Percentiles rank a stretch among this genome's conserved stretches.
Evolutionary conservation across 495 filamentous ascomycete species (phyloP).

Genomic region (Pseudotulostoma volvatum): DNA sequence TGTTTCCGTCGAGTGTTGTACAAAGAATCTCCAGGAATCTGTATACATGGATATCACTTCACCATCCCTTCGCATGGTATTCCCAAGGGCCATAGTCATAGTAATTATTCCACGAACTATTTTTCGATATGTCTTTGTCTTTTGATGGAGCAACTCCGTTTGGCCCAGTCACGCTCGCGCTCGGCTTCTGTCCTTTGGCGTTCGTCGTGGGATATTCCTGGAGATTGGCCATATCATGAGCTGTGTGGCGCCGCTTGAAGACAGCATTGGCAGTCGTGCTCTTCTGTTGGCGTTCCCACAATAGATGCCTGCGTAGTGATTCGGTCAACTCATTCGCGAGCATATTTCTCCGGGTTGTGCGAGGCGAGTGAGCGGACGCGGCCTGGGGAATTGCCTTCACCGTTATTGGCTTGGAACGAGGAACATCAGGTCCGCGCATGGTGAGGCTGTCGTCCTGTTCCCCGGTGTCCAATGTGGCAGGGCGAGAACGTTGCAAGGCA

Average conservation of each 20-base stretch:
- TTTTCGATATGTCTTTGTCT: slow-evolving; percentile 35
- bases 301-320: slow-evolving; percentile 58
- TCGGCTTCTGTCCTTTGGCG: slow-evolving; percentile 10
- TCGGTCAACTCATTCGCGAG: slow-evolving; percentile 81
- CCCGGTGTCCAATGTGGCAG: slow-evolving; percentile 54
- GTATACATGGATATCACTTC: no score
- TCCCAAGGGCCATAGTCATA: slow-evolving; percentile 49
- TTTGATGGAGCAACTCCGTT: slow-evolving; percentile 7
- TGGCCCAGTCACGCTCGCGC: slow-evolving; percentile 2
- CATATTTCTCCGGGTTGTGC: slow-evolving; percentile 94
- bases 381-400: slow-evolving; percentile 37
- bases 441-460: slow-evolving; percentile 52
- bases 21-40: no score
- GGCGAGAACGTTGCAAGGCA: slow-evolving; percentile 63
- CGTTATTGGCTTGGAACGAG: slow-evolving; percentile 75
- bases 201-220: slow-evolving; percentile 49
- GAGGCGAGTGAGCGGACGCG: slow-evolving; percentile 63
- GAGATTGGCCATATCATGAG: slow-evolving; percentile 72
- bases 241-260: slow-evolving; percentile 79
- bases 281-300: slow-evolving; percentile 83
- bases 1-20: no score
- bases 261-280: slow-evolving; percentile 75
- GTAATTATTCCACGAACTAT: slow-evolving; percentile 48
- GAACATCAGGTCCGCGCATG: slow-evolving; percentile 57
- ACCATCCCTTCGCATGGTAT: slow-evolving; percentile 59